Percentiles rank a stretch among this genome's conserved stretches.
Evolutionary conservation across 1,284 basidiomycete species (phyloP).

Genomic region (Gomphus bonarii): DNA sequence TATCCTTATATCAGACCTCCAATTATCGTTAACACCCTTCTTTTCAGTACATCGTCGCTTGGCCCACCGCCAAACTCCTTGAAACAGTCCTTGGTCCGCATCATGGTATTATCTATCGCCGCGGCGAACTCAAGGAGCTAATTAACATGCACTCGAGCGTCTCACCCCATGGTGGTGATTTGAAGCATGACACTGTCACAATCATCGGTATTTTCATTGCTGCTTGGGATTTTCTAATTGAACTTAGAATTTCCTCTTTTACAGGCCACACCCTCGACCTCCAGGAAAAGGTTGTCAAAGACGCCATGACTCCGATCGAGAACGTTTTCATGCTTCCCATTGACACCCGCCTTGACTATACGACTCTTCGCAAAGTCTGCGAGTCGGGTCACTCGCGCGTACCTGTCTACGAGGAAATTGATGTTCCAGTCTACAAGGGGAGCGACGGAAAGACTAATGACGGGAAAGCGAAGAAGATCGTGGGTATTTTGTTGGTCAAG

Average conservation of each 20-base stretch:
- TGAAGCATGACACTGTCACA: constrained; percentile 64
- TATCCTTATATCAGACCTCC: neutral
- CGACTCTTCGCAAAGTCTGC: constrained; percentile 64
- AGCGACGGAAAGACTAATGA: neutral
- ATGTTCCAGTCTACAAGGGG: constrained; percentile 33
- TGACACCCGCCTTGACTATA: constrained; percentile 70
- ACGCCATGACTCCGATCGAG: constrained; percentile 76
- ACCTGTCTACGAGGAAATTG: constrained; percentile 66
- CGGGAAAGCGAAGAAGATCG: constrained; percentile 58
- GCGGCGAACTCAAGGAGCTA: constrained; percentile 59
- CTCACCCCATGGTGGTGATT: constrained; percentile 53
- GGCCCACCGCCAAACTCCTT: constrained; percentile 67
- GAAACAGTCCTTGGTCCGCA: constrained; percentile 55
- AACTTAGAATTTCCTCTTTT: neutral
- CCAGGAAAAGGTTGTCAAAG: constrained; percentile 58
- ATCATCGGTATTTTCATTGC: constrained; percentile 35
- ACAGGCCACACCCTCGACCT: constrained; percentile 59
- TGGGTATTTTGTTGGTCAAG: constrained; percentile 77
- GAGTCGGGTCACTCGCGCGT: constrained; percentile 72
- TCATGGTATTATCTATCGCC: constrained; percentile 49
- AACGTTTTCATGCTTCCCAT: constrained; percentile 78
- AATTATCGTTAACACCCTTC: neutral
- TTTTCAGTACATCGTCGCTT: constrained; percentile 60
- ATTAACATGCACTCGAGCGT: constrained; percentile 60
- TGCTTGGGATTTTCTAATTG: too few species aligned